These are phyloP conservation scores for Diospyros lotus DNA, from an alignment of 148 eudicot species.

Conservation along the genomic window DNA sequence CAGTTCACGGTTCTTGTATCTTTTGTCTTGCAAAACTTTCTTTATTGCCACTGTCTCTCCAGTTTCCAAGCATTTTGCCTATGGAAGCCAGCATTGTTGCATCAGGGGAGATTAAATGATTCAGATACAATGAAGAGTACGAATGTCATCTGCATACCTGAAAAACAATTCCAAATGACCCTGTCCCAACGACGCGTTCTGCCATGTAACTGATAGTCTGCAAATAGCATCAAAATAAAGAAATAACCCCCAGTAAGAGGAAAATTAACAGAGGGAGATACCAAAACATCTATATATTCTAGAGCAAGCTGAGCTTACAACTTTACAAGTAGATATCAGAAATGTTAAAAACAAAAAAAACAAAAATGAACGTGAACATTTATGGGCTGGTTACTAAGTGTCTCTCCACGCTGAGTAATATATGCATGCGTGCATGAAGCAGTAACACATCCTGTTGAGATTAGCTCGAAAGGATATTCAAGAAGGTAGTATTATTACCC, in stretches of 20 bases:
- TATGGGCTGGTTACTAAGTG: neutral
- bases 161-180: slow-evolving; percentile 55
- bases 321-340: neutral
- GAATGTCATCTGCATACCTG: slow-evolving; percentile 28
- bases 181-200: slow-evolving; percentile 60
- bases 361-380: neutral
- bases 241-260: neutral
- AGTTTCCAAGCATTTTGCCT: slow-evolving; percentile 63
- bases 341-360: neutral
- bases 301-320: neutral
- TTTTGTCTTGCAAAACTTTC: slow-evolving; percentile 62
- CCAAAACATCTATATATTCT: neutral
- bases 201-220: slow-evolving; percentile 67
- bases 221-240: slow-evolving; percentile 10
- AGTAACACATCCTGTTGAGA: neutral
- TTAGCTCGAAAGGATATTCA: neutral
- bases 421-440: neutral
- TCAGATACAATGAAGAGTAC: neutral
- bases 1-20: slow-evolving; percentile 66
- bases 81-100: neutral
- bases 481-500: slow-evolving; percentile 44
- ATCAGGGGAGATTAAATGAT: slow-evolving; percentile 3
- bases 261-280: neutral
- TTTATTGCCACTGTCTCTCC: slow-evolving; percentile 60
- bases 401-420: neutral